A percentile compares a stretch with the other conserved stretches of the same genome.
Conservation (phyloP, 2,329 filamentous ascomycete genomes). For the Fusarium sp. region DNA sequence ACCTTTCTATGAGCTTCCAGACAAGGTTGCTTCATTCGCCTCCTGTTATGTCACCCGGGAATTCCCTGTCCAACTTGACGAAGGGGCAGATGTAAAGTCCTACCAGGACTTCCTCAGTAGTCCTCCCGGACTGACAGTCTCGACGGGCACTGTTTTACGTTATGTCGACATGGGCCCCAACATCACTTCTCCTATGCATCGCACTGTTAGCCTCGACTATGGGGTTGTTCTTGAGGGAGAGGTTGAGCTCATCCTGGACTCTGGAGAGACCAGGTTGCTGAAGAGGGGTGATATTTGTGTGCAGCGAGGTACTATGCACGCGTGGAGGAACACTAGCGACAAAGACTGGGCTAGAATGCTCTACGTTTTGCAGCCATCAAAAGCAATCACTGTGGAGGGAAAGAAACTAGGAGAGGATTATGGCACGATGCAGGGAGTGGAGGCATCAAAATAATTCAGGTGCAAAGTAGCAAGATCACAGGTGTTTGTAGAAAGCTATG, state of each 20-base stretch:
- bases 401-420: constrained; percentile 50
- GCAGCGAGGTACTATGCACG: constrained; percentile 68
- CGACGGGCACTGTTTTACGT: constrained; percentile 57
- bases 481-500: not conserved
- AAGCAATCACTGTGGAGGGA: constrained; percentile 12
- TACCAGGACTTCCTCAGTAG: constrained; percentile 34
- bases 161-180: constrained; percentile 61
- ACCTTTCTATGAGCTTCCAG: constrained; percentile 37
- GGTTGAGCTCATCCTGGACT: constrained; percentile 65
- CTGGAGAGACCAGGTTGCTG: constrained; percentile 60
- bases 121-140: constrained; percentile 46
- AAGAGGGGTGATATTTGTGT: constrained; percentile 65
- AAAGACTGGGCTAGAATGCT: constrained; percentile 60
- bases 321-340: constrained; percentile 61
- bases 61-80: constrained; percentile 37
- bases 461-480: not conserved
- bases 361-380: constrained; percentile 51
- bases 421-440: constrained; percentile 43
- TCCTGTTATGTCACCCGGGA: constrained; percentile 43
- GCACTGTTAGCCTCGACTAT: constrained; percentile 67
- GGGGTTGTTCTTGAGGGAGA: constrained; percentile 66
- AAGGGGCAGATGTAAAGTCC: constrained; percentile 34
- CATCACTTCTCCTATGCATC: constrained; percentile 48
- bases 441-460: constrained; percentile 19
- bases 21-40: constrained; percentile 37